phyloP scores from a whole-genome alignment of 2,329 filamentous ascomycete species.

The Arthroderma uncinatum region DNA sequence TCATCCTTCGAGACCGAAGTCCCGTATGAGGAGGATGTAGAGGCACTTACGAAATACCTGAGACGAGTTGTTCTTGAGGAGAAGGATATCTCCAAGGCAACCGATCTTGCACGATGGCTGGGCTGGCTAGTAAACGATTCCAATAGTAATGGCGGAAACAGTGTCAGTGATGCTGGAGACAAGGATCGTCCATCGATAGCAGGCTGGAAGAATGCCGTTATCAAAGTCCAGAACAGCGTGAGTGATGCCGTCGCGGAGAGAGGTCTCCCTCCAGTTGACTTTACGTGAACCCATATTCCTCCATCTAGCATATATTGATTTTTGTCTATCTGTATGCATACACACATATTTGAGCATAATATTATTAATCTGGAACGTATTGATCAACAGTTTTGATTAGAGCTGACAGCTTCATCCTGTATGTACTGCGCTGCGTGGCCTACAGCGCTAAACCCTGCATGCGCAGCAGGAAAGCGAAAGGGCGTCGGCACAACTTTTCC shows the following conservation, averaged over 20 bases:
- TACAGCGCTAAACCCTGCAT: too few relatives aligned
- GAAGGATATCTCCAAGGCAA: constrained; percentile 63
- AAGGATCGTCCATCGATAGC: not conserved
- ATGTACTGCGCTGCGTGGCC: too few relatives aligned
- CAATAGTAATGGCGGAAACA: not conserved
- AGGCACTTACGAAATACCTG: constrained; percentile 63
- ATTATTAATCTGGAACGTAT: not conserved
- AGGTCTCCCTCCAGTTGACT: constrained; percentile 46
- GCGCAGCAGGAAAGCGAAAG: not conserved
- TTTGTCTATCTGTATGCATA: not conserved
- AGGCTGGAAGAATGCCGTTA: constrained; percentile 15
- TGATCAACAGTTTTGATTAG: not conserved
- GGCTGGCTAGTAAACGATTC: constrained; percentile 31
- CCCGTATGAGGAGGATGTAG: constrained; percentile 68
- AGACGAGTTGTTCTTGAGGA: constrained; percentile 62
- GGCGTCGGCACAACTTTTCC: too few relatives aligned
- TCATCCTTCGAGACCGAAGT: constrained; percentile 58
- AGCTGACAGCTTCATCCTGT: too few relatives aligned
- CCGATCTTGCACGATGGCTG: constrained; percentile 57
- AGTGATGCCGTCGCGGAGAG: constrained; percentile 46
- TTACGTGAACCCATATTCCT: constrained; percentile 20
- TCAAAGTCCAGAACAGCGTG: constrained; percentile 27
- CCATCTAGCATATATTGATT: not conserved
- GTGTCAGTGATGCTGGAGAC: not conserved
- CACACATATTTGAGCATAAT: not conserved